These are phyloP conservation scores for Leishmania guyanensis DNA, from an alignment of 208 protist genomes.

Conservation along the genomic window DNA sequence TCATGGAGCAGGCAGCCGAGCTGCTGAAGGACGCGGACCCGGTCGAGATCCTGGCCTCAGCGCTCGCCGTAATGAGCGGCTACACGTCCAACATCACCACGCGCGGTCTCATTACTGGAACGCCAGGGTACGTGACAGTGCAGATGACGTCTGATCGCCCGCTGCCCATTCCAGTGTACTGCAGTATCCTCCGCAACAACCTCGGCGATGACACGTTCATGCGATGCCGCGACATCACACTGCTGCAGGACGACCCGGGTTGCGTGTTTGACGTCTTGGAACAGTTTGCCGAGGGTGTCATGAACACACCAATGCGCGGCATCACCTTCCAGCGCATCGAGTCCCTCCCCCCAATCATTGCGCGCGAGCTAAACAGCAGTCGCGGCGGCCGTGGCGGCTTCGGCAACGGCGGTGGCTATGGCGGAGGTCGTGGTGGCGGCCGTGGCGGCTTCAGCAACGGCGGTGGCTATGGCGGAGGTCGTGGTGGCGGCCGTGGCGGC, in stretches of 20 bases:
- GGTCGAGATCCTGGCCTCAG: slow-evolving; percentile 85
- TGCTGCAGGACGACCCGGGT: slow-evolving; percentile 86
- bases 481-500: slow-evolving; percentile 12
- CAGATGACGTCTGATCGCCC: slow-evolving; percentile 73
- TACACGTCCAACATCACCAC: slow-evolving; percentile 89
- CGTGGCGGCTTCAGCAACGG: slow-evolving; percentile 18
- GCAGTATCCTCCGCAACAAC: slow-evolving; percentile 87
- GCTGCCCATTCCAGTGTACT: slow-evolving; percentile 83
- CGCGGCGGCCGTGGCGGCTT: slow-evolving; percentile 42
- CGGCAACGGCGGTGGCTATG: slow-evolving; percentile 23
- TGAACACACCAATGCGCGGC: slow-evolving; percentile 61
- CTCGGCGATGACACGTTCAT: slow-evolving; percentile 82
- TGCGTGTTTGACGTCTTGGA: slow-evolving; percentile 91
- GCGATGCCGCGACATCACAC: slow-evolving; percentile 81
- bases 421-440: slow-evolving; percentile 22
- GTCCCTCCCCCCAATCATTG: slow-evolving; percentile 83
- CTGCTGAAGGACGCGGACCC: slow-evolving; percentile 89
- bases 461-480: slow-evolving; percentile 2
- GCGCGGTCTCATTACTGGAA: slow-evolving; percentile 83
- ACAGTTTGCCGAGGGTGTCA: slow-evolving; percentile 58
- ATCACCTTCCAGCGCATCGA: slow-evolving; percentile 76
- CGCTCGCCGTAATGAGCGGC: slow-evolving; percentile 91
- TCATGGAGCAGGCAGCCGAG: slow-evolving; percentile 87
- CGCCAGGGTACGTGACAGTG: slow-evolving; percentile 72
- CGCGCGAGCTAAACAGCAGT: slow-evolving; percentile 68